Percentiles rank a stretch among this genome's conserved stretches.
phyloP scores from a whole-genome alignment of 2,329 filamentous ascomycete genomes.

The Claviceps sp. region DNA sequence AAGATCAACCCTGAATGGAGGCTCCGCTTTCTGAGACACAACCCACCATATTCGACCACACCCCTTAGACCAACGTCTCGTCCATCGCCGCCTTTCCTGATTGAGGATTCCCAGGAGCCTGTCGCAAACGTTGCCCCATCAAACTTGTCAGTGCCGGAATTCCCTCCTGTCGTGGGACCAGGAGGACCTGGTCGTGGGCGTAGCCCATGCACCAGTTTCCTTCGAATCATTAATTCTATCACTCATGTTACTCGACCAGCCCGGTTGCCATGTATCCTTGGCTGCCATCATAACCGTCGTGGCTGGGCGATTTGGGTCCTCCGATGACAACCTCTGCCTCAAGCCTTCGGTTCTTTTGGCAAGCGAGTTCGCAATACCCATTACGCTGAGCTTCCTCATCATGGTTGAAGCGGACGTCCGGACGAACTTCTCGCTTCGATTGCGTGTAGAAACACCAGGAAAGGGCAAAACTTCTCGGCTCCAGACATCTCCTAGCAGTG shows the following conservation, averaged over 20 bases:
- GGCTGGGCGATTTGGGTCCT: slow-evolving; percentile 1
- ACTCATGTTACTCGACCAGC: not conserved
- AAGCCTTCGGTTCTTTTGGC: slow-evolving; percentile 54
- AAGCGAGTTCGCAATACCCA: slow-evolving; percentile 66
- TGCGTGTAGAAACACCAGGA: slow-evolving; percentile 60
- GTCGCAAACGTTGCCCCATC: not conserved
- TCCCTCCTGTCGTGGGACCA: not conserved
- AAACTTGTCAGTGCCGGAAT: not conserved
- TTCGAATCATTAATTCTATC: not conserved
- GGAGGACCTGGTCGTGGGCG: not conserved
- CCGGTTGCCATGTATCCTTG: not conserved
- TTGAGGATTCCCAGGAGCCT: slow-evolving; percentile 5
- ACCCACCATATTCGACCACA: not conserved
- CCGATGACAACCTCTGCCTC: slow-evolving; percentile 10
- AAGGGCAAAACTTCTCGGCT: slow-evolving; percentile 69
- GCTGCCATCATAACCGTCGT: not conserved
- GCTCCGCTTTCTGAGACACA: no score
- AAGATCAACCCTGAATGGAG: not conserved
- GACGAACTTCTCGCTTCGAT: slow-evolving; percentile 57
- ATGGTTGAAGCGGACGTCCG: slow-evolving; percentile 71
- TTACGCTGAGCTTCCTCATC: slow-evolving; percentile 77
- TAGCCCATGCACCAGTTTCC: not conserved
- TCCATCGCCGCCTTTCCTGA: not conserved
- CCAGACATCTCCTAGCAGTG: slow-evolving; percentile 65
- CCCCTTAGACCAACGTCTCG: not conserved